These are phyloP conservation scores for Elymus sibiricus DNA, from an alignment of 176 grass and related monocot species.

Conservation along the genomic window DNA sequence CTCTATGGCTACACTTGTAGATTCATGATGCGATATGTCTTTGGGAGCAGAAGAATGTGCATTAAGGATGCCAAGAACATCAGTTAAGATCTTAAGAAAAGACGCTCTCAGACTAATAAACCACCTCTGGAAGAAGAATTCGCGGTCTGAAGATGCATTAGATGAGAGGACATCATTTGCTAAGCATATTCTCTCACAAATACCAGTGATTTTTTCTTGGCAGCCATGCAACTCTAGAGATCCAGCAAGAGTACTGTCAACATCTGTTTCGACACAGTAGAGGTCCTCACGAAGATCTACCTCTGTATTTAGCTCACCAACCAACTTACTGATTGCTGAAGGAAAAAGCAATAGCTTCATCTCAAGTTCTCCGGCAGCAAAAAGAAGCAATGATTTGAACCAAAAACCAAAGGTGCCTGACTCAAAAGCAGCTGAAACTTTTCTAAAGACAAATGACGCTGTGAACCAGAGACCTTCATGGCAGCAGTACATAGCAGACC, in stretches of 20 bases:
- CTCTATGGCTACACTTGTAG: constrained; percentile 25
- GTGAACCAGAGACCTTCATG: constrained; percentile 75
- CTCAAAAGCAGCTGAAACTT: constrained; percentile 59
- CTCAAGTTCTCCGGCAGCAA: constrained; percentile 74
- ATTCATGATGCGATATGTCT: constrained; percentile 1
- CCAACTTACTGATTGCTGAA: constrained; percentile 50
- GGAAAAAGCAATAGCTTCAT: constrained; percentile 77
- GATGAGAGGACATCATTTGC: constrained; percentile 47
- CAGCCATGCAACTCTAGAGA: constrained; percentile 40
- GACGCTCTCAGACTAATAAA: constrained; percentile 78
- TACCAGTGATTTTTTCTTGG: constrained; percentile 45
- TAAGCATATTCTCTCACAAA: constrained; percentile 60
- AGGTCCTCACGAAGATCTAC: constrained; percentile 32
- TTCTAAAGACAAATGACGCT: constrained; percentile 75
- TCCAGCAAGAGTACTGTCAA: not conserved
- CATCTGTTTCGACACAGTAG: constrained; percentile 40
- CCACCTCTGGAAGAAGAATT: constrained; percentile 81
- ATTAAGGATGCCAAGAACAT: constrained; percentile 50
- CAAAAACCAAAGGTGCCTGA: constrained; percentile 53
- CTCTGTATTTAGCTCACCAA: constrained; percentile 62
- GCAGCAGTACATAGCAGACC: constrained; percentile 74
- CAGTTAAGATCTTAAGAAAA: constrained; percentile 55
- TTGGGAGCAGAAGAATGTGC: constrained; percentile 15
- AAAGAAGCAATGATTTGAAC: constrained; percentile 71
- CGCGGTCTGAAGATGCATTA: constrained; percentile 23